Evolutionary conservation across 495 filamentous ascomycete genomes (phyloP), one percentile per base, ranked within the genome.

Genomic region (Penicillium egyptiacum): DNA sequence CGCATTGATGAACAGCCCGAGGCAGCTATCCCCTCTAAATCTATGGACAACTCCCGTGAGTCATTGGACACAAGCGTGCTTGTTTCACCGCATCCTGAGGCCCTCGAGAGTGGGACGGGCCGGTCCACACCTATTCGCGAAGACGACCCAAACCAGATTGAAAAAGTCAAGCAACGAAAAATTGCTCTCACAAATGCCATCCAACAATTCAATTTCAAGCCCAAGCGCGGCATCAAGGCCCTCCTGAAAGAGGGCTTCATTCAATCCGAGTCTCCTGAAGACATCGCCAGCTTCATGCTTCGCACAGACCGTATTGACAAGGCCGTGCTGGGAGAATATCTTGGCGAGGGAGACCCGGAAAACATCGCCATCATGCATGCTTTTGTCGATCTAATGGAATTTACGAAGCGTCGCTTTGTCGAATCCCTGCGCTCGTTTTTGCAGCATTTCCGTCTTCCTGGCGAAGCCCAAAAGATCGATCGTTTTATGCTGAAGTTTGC

Each of bases 401-500:
- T 99, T 57, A 79, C 83, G n/a, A 90, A 89, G 69, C 88, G 88
- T 46, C 88, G 92, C 10, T 99, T 99, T 59, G 92, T 96, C 12
- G 94, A 96, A 74, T 86, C 94, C 20, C 76, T 99, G 12, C 84
- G 94, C 25, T 83, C 88, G 50, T 99, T 98, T 66, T 77, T 99
- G 14, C 94, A 99, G 72, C 87, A 90, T 45, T 99, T 99, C 78
- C 88, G 94, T 30, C 75, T 99, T 11, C 94, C 94, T 1, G 94
- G 94, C 43, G 94, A 99, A 71, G 92, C 92, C 1, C 94, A 99
- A 70, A 99, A 99, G 77, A 99, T 99, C 60, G 94, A 99, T 84
- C 88, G 94, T 35, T 96, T 97, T 73, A 98, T 99, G 94, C 79
- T 98, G 49, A 99, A 99, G 71, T 99, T 98, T 74, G 95, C 94